phyloP scores from a whole-genome alignment of 1,284 basidiomycete species.

The Pseudomicrostroma phylloplanum region DNA sequence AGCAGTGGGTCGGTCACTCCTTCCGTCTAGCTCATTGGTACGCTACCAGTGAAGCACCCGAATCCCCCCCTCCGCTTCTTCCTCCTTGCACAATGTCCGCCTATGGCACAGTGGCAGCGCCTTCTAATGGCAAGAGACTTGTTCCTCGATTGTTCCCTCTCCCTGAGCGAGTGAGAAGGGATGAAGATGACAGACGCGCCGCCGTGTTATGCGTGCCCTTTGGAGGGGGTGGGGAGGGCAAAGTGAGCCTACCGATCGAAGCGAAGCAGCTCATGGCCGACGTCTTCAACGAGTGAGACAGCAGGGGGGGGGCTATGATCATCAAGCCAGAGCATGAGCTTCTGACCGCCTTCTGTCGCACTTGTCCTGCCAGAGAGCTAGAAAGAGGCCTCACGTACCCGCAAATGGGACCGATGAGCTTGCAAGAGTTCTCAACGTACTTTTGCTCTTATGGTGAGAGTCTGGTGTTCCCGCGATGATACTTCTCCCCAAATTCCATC shows the following conservation, averaged over 20 bases:
- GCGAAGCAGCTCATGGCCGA: background rate
- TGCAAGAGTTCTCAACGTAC: slow-evolving; percentile 28
- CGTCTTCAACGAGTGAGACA: slow-evolving; percentile 23
- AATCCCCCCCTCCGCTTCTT: background rate
- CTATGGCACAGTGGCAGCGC: background rate
- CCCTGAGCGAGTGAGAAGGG: background rate
- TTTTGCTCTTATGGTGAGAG: slow-evolving; percentile 25
- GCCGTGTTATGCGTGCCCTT: slow-evolving; percentile 3
- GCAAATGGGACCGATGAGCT: slow-evolving; percentile 26
- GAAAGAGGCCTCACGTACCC: slow-evolving; percentile 34
- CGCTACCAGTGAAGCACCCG: background rate
- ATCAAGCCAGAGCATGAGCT: no score
- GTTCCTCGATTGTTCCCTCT: background rate
- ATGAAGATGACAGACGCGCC: background rate
- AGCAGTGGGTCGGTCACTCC: no score
- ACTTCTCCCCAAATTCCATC: background rate
- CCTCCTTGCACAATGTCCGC: slow-evolving; percentile 1
- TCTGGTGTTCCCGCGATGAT: background rate
- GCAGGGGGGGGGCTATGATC: background rate
- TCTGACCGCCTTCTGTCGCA: background rate
- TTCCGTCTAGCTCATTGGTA: background rate
- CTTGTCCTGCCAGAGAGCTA: slow-evolving; percentile 19
- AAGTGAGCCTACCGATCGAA: background rate
- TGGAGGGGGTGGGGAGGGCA: background rate
- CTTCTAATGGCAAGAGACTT: background rate